phyloP scores from a whole-genome alignment of 202 grass and related monocot species.

The Elaeis oleifera region DNA sequence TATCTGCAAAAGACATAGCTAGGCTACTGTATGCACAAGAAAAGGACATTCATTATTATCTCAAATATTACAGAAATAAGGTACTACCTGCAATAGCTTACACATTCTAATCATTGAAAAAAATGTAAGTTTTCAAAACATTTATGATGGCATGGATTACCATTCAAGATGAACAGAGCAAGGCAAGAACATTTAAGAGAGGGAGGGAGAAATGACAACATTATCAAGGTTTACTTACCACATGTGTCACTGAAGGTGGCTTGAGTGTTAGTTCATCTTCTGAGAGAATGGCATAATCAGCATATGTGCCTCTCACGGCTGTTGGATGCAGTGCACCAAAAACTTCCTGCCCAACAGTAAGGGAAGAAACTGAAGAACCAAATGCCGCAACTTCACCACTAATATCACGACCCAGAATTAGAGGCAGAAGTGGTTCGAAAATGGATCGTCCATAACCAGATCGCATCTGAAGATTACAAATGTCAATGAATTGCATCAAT shows the following conservation, averaged over 20 bases:
- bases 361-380: conserved; percentile 52
- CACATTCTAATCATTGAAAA: no score
- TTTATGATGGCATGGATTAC: no score
- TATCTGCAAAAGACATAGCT: no score
- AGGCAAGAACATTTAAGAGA: no score
- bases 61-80: no score
- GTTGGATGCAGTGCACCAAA: conserved; percentile 90
- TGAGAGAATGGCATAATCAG: conserved; percentile 82
- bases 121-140: no score
- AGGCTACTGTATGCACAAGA: no score
- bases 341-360: conserved; percentile 76
- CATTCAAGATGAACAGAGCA: no score
- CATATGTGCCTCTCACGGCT: conserved; percentile 81
- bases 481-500: conserved; percentile 15
- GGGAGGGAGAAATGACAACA: no score
- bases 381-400: conserved; percentile 89
- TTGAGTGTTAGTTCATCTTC: conserved; percentile 80
- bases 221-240: conserved; percentile 27
- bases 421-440: conserved; percentile 56
- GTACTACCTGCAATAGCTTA: no score
- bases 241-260: conserved; percentile 68
- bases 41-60: no score
- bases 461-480: conserved; percentile 49
- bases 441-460: conserved; percentile 85
- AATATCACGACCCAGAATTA: conserved; percentile 88